These are phyloP conservation scores for Naganishia liquefaciens DNA, from an alignment of 1,284 basidiomycete genomes.

Conservation along the genomic window DNA sequence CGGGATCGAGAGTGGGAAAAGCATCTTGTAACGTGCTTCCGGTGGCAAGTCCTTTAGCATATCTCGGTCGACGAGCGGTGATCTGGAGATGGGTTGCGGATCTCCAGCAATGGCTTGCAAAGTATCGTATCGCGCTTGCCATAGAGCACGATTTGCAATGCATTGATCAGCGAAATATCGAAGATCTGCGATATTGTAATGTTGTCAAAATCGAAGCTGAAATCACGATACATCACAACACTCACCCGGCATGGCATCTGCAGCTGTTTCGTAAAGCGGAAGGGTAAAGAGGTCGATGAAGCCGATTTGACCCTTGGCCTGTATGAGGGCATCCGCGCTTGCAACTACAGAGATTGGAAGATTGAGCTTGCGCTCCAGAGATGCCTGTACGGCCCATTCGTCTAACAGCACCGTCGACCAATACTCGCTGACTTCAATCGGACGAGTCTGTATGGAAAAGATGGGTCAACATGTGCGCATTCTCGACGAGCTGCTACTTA, in stretches of 20 bases:
- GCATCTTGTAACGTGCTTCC: conserved; percentile 50
- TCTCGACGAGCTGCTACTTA: conserved; percentile 55
- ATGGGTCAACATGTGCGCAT: not conserved
- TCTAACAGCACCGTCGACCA: conserved; percentile 84
- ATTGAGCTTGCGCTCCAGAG: conserved; percentile 72
- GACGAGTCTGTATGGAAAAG: conserved; percentile 67
- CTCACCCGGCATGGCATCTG: conserved; percentile 71
- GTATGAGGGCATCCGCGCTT: conserved; percentile 65
- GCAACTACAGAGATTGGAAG: conserved; percentile 69
- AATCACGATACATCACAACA: conserved; percentile 22
- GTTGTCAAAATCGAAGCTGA: no score
- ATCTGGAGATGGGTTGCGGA: conserved; percentile 10
- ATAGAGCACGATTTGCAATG: conserved; percentile 64
- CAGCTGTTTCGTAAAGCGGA: conserved; percentile 75
- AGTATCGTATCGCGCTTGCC: conserved; percentile 60
- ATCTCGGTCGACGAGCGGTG: not conserved
- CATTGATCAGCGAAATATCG: conserved; percentile 65
- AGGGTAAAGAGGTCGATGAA: conserved; percentile 80
- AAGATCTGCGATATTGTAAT: conserved; percentile 59
- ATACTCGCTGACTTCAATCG: conserved; percentile 79
- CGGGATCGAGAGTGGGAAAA: conserved; percentile 55
- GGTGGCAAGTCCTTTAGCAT: conserved; percentile 36
- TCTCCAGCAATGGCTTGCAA: conserved; percentile 10
- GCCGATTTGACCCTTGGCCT: conserved; percentile 83
- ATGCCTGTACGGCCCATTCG: conserved; percentile 86